Evolutionary conservation across 441 rosid species (phyloP).

Genomic region (Gossypium lobatum): DNA sequence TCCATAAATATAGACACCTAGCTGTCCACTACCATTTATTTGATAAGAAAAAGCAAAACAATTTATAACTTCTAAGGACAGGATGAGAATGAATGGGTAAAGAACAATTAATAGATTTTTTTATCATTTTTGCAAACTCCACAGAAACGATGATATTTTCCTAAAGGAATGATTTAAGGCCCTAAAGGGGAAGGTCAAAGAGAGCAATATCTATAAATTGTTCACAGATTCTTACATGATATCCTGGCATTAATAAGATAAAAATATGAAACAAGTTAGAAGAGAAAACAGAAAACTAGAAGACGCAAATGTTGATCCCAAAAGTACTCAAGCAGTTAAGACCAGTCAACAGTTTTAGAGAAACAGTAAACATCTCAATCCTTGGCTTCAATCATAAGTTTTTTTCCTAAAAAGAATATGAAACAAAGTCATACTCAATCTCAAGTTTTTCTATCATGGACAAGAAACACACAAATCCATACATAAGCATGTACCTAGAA

Average conservation of each 20-base stretch:
- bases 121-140: not conserved
- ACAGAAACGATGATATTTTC: not conserved
- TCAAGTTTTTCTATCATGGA: not conserved
- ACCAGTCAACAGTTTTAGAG: constrained; percentile 3
- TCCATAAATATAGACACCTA: not conserved
- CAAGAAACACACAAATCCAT: not conserved
- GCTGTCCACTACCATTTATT: not conserved
- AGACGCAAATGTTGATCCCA: not conserved
- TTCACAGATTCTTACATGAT: not conserved
- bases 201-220: not conserved
- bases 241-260: not conserved
- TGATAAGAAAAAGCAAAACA: not conserved
- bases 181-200: not conserved
- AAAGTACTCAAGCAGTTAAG: not conserved
- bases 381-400: not conserved
- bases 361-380: not conserved
- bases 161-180: not conserved
- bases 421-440: not conserved
- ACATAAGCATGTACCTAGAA: not conserved
- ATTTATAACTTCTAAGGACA: not conserved
- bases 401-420: not conserved
- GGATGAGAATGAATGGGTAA: not conserved
- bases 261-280: not conserved
- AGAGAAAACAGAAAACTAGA: not conserved
- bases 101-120: not conserved